A percentile compares a stretch with the other conserved stretches of the same genome.
Conservation (phyloP, 176 grass and related monocot genomes). For the Triticum dicoccoides region DNA sequence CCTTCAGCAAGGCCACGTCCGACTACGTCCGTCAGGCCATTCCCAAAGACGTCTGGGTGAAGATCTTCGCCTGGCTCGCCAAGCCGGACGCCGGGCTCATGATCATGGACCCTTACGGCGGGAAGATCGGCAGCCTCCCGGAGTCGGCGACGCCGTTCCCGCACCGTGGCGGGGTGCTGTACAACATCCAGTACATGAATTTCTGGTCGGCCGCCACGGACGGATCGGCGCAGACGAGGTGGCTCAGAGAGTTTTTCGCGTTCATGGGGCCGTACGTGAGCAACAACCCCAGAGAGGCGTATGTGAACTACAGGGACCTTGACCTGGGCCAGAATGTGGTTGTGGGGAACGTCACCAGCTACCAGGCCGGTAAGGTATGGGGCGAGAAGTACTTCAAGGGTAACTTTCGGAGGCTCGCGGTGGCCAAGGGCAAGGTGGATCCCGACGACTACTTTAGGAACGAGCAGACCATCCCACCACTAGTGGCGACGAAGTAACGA, state of each 20-base stretch:
- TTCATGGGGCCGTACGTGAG: conserved; percentile 44
- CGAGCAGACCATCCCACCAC: conserved; percentile 53
- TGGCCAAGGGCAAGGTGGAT: conserved; percentile 36
- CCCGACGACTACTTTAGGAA: conserved; percentile 58
- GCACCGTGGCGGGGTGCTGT: conserved; percentile 26
- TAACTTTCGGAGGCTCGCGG: conserved; percentile 36
- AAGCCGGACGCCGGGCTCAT: conserved; percentile 35
- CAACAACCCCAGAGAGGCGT: conserved; percentile 39
- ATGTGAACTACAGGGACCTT: conserved; percentile 57
- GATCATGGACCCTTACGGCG: conserved; percentile 45
- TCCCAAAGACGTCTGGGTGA: not conserved
- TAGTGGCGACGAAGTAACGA: not conserved
- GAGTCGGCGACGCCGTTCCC: conserved; percentile 42
- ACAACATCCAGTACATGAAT: conserved; percentile 49
- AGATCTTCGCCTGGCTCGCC: conserved; percentile 16
- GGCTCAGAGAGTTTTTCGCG: conserved; percentile 28
- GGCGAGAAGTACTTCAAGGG: conserved; percentile 39
- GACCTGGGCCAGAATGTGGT: conserved; percentile 42
- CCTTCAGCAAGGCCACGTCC: conserved; percentile 38
- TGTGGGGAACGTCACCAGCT: conserved; percentile 28
- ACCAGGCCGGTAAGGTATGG: conserved; percentile 38
- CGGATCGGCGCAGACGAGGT: not conserved
- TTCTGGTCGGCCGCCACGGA: not conserved
- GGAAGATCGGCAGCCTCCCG: not conserved
- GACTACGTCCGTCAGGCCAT: conserved; percentile 50